Evolutionary conservation across 257 asterid species (phyloP).

Genomic region (Cynanchum wilfordii): DNA sequence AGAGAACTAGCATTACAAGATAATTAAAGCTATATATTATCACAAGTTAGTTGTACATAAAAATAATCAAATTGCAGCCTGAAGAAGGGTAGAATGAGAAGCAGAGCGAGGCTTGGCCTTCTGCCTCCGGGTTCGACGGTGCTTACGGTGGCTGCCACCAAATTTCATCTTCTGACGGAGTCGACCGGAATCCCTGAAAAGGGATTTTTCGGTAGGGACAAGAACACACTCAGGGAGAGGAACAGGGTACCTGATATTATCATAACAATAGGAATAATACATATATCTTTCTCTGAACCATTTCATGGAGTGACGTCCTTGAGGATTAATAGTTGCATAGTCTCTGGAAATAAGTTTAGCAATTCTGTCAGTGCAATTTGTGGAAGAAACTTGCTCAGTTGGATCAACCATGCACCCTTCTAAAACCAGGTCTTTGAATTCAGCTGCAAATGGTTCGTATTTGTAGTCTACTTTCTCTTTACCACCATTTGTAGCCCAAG

Average conservation of each 20-base stretch:
- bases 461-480: constrained; percentile 64
- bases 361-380: constrained; percentile 54
- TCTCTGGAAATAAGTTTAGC: constrained; percentile 26
- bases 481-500: constrained; percentile 96
- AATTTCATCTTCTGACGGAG: constrained; percentile 53
- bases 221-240: constrained; percentile 73
- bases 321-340: constrained; percentile 33
- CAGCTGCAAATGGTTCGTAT: constrained; percentile 65
- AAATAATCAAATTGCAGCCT: constrained; percentile 20
- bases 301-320: constrained; percentile 49
- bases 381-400: constrained; percentile 55
- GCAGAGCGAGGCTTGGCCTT: constrained; percentile 18
- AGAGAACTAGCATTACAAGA: neutral
- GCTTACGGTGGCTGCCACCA: constrained; percentile 37
- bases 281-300: constrained; percentile 57
- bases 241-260: constrained; percentile 56
- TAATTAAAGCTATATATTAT: no score
- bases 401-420: constrained; percentile 83
- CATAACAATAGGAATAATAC: constrained; percentile 82
- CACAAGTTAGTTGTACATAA: neutral
- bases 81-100: constrained; percentile 22
- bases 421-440: constrained; percentile 59
- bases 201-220: constrained; percentile 48
- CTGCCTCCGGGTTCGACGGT: constrained; percentile 36
- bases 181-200: constrained; percentile 53